These are phyloP conservation scores for Ustulina deusta DNA, from an alignment of 2,329 filamentous ascomycete species.

Conservation along the genomic window DNA sequence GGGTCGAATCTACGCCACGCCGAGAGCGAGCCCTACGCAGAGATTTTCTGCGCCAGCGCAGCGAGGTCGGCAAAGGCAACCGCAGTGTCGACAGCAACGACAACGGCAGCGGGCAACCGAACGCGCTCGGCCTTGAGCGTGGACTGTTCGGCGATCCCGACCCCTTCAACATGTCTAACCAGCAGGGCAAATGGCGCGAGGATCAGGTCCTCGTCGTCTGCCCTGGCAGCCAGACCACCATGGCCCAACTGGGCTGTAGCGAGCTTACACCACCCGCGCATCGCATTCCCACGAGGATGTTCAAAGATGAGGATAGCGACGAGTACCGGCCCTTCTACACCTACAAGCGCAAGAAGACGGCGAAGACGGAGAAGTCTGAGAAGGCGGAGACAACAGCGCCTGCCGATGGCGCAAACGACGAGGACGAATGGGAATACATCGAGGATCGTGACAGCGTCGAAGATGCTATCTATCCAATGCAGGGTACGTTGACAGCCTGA, in stretches of 20 bases:
- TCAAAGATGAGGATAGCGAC: conserved; percentile 82
- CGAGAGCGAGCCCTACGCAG: conserved; percentile 38
- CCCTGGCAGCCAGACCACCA: conserved; percentile 87
- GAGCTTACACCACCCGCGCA: conserved; percentile 92
- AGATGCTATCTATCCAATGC: conserved; percentile 89
- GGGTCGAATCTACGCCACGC: conserved; percentile 31
- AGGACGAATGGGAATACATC: conserved; percentile 78
- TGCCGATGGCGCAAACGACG: conserved; percentile 59
- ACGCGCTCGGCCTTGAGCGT: conserved; percentile 1
- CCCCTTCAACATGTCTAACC: conserved; percentile 62
- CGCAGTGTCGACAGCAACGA: neutral
- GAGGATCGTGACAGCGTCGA: conserved; percentile 90
- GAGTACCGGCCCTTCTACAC: conserved; percentile 83
- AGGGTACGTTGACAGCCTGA: conserved; percentile 57
- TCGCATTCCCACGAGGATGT: conserved; percentile 94
- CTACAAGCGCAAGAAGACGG: conserved; percentile 69
- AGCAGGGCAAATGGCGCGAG: conserved; percentile 71
- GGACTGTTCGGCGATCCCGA: conserved; percentile 18
- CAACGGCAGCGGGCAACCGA: conserved; percentile 10
- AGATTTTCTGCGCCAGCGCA: conserved; percentile 27
- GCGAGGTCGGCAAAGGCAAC: neutral
- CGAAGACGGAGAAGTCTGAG: conserved; percentile 50
- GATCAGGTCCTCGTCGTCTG: conserved; percentile 78
- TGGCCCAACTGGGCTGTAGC: conserved; percentile 89
- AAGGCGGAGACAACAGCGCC: conserved; percentile 53